Evolutionary conservation across 148 eudicot species (phyloP), one percentile per base, ranked within the genome.

Genomic region (Cornus controversa): DNA sequence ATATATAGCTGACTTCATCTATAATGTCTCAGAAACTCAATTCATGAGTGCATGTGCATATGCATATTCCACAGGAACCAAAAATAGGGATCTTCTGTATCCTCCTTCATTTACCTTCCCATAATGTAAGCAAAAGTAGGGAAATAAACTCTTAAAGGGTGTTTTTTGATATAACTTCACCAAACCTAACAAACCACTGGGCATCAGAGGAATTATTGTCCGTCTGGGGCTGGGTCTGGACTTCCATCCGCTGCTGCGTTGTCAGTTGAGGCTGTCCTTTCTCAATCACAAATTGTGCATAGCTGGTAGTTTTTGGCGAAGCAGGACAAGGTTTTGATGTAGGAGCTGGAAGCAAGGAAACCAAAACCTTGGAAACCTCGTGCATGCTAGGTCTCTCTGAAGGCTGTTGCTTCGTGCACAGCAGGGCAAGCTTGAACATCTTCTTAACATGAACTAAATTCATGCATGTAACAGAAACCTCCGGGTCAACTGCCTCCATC

Each of bases 351-450:
- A 86, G 86, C 75, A 91, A 62, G 6, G 92, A 89, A 5, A 76
- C 70, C 18, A 91, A 83, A 11, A 91, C 85, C 54, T 79, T 77
- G 9, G 90, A 66, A 28, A 89, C 94, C 45, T 87, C 88, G 8
- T 89, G 91, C 94, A 91, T 91, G 0, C 90, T 91, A 22, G 94
- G 94, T 50, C 92, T 82, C 73, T 91, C 94, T 8, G 83, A 84
- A 2, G 92, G 92, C 28, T 79, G 65, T 8, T 63, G 85, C 80
- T 81, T 89, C 7, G 92, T 87, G 86, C 94, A 91, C 37, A 91
- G 79, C 71, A 91, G 62, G 9, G 94, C 92, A 37, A 91, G 91
- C 67, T 89, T 91, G 74, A 91, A 91, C 8, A 87, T 79, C 69
- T 89, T 89, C 54, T 72, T 80, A 3, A 87, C 86, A 37, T 87